These are phyloP conservation scores for Mycena chlorophos DNA, from an alignment of 768 basidiomycete genomes.

Conservation along the genomic window DNA sequence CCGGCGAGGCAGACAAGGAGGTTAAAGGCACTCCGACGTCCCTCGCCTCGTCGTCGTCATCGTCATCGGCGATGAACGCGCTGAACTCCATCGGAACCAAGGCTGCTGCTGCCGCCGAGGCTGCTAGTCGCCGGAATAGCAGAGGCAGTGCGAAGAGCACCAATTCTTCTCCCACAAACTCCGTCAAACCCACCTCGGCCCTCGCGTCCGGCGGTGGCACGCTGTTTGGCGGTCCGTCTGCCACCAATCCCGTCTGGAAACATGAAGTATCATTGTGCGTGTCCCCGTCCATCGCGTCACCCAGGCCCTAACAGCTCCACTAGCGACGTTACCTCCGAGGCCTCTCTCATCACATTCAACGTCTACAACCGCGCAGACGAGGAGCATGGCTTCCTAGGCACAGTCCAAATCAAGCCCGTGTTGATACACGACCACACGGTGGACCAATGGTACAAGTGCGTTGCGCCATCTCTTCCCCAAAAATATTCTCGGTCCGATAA, in stretches of 20 bases:
- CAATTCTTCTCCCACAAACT: constrained; percentile 36
- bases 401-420: constrained; percentile 86
- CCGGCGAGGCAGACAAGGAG: constrained; percentile 82
- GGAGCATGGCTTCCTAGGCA: constrained; percentile 88
- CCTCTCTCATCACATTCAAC: constrained; percentile 80
- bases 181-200: constrained; percentile 30
- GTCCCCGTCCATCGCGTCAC: constrained; percentile 11
- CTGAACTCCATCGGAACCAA: constrained; percentile 62
- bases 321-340: constrained; percentile 94
- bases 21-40: constrained; percentile 78
- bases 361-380: constrained; percentile 86
- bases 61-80: constrained; percentile 64
- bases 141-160: constrained; percentile 44
- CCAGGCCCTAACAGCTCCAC: constrained; percentile 26
- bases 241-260: constrained; percentile 97
- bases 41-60: constrained; percentile 63
- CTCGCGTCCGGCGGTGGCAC: constrained; percentile 39
- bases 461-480: constrained; percentile 17
- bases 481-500: constrained; percentile 19
- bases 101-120: constrained; percentile 37
- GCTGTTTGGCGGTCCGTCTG: constrained; percentile 67
- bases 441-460: constrained; percentile 94
- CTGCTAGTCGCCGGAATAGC: constrained; percentile 37
- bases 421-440: constrained; percentile 92
- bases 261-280: constrained; percentile 97